Evolutionary conservation across 2,329 filamentous ascomycete species (phyloP), one percentile per base, ranked within the genome.

Genomic region (Cercospora zeae-maydis): DNA sequence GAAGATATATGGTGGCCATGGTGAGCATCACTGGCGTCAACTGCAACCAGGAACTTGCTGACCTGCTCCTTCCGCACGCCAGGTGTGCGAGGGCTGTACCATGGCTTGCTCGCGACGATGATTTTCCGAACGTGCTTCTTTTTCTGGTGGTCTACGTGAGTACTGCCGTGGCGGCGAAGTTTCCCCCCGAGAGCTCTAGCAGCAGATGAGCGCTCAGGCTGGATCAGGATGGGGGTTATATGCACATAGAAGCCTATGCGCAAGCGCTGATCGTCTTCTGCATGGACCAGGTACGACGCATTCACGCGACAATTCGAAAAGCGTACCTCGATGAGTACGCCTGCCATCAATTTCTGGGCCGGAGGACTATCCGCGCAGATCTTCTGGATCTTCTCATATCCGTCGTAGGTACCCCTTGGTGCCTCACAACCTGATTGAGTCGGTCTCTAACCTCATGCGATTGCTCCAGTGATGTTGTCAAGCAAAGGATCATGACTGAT

Each of bases 401-500:
- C 57, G 8, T 36, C 34, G 56, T 54, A 19, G 36, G 37, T 52
- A 33, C 39, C 52, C 58, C 31, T 27, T 27, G 6, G 6, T 27
- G 24, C 24, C 24, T 27, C 6, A 27, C 3, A 6, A 27, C 3
- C 24, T 27, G 24, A 3, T 6, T 24, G 19, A 45, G 39, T 13
- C 39, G 10, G 39, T n/a, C 19, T 45, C 39, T 45, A 45, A 45
- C 21, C 10, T 10, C 19, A 16, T 16, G 21, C 39, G 19, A 45
- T 21, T 7, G 39, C 39, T 45, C 39, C 9, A 52, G 37, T 21
- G 66, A 68, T 47, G 67, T 71, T 13, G 88, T 98, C 60, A 98
- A 98, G 83, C 93, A 98, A 81, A 84, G 92, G 33, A 89, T 99
- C 74, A 98, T 99, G 95, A 97, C 93, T 13, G 95, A 98, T 77